Evolutionary conservation across 345 rosid genomes (phyloP).

Genomic region (Brassica incana): DNA sequence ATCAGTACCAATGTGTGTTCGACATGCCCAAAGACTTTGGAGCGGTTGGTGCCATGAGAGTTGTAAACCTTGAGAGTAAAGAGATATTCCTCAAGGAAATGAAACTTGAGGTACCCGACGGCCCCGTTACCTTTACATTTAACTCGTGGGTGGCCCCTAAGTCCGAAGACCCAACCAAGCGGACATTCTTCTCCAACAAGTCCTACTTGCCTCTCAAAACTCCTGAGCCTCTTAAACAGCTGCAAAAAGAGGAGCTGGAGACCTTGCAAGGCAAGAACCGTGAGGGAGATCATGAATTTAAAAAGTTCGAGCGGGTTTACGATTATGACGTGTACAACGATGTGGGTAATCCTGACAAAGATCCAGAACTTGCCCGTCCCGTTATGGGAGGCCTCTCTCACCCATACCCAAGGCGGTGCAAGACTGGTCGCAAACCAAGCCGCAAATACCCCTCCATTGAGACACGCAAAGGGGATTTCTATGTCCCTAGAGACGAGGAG

Average conservation of each 20-base stretch:
- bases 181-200: constrained; percentile 69
- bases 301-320: constrained; percentile 49
- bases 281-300: constrained; percentile 57
- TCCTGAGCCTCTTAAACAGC: constrained; percentile 55
- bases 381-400: constrained; percentile 33
- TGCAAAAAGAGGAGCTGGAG: constrained; percentile 59
- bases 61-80: constrained; percentile 71
- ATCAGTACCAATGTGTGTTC: constrained; percentile 54
- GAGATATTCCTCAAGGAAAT: constrained; percentile 61
- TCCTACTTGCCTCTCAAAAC: constrained; percentile 63
- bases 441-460: constrained; percentile 44
- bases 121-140: constrained; percentile 48
- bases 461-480: constrained; percentile 40
- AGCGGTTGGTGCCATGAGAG: constrained; percentile 54
- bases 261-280: constrained; percentile 57
- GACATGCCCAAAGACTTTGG: constrained; percentile 57
- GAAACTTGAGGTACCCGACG: constrained; percentile 48
- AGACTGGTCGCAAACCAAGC: constrained; percentile 49
- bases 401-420: constrained; percentile 63
- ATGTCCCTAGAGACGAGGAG: constrained; percentile 84
- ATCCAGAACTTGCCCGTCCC: constrained; percentile 24
- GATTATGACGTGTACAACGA: constrained; percentile 29
- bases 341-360: constrained; percentile 44
- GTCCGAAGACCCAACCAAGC: constrained; percentile 43
- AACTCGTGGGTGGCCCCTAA: constrained; percentile 69